Conservation (phyloP, 2,329 filamentous ascomycete species). For the Dothideomycetidae sp. region DNA sequence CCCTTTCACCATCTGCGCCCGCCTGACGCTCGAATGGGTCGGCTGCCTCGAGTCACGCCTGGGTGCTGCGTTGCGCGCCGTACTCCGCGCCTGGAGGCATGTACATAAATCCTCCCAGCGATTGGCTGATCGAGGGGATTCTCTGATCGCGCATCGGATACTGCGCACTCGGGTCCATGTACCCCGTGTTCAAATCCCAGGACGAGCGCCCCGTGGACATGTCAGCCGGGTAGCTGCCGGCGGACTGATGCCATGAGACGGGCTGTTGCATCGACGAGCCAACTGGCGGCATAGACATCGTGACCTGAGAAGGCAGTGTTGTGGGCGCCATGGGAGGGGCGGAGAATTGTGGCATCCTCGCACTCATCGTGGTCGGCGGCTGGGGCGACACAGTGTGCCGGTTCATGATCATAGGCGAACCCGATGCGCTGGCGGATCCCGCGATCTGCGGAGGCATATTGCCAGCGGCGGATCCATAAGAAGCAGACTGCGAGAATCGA, state of each 20-base stretch:
- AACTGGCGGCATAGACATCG: slow-evolving; percentile 23
- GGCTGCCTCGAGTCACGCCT: slow-evolving; percentile 4
- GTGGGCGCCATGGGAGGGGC: slow-evolving; percentile 21
- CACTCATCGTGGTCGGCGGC: slow-evolving; percentile 16
- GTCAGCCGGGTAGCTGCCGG: slow-evolving; percentile 21
- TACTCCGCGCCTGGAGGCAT: slow-evolving; percentile 11
- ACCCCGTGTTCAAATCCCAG: slow-evolving; percentile 16
- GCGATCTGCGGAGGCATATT: slow-evolving; percentile 22
- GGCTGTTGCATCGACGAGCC: slow-evolving; percentile 16
- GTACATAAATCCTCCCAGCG: slow-evolving; percentile 7
- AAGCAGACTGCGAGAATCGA: slow-evolving; percentile 42
- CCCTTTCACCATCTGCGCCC: background rate
- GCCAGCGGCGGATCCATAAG: slow-evolving; percentile 51
- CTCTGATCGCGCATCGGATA: slow-evolving; percentile 11
- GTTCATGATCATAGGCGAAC: slow-evolving; percentile 19
- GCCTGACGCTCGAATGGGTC: background rate
- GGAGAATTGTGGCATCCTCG: slow-evolving; percentile 20
- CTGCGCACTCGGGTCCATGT: slow-evolving; percentile 6
- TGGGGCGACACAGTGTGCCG: slow-evolving; percentile 17
- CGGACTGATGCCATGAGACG: slow-evolving; percentile 22
- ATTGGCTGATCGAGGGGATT: slow-evolving; percentile 13
- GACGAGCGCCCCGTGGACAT: slow-evolving; percentile 15
- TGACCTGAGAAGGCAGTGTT: slow-evolving; percentile 19
- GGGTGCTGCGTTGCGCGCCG: slow-evolving; percentile 8
- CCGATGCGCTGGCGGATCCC: slow-evolving; percentile 16